phyloP scores from a whole-genome alignment of 495 filamentous ascomycete genomes.

The Xylona heveae region DNA sequence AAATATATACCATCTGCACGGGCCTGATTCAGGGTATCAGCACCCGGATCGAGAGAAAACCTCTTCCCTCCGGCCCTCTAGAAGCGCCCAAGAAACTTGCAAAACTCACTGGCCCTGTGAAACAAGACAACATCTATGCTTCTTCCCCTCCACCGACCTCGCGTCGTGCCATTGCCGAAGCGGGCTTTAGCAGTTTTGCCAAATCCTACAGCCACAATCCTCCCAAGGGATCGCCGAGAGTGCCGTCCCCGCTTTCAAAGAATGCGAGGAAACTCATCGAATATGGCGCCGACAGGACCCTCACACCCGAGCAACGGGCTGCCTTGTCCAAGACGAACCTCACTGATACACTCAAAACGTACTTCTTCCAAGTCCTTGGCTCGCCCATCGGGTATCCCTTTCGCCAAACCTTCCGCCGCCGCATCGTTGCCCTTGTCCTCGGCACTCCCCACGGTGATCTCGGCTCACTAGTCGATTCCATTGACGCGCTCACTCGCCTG shows the following conservation, averaged over 20 bases:
- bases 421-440: constrained; percentile 37
- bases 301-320: constrained; percentile 22
- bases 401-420: constrained; percentile 43
- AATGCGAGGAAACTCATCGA: constrained; percentile 6
- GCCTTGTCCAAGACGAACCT: constrained; percentile 20
- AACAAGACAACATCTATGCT: constrained; percentile 36
- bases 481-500: constrained; percentile 44
- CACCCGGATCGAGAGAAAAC: no score
- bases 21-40: constrained; percentile 42
- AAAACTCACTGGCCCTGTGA: constrained; percentile 28
- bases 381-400: constrained; percentile 45
- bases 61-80: neutral
- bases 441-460: constrained; percentile 45
- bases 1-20: constrained; percentile 46
- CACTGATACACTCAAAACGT: constrained; percentile 15
- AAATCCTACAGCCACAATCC: constrained; percentile 37
- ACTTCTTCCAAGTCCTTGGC: constrained; percentile 19
- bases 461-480: constrained; percentile 44
- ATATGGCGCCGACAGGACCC: constrained; percentile 13
- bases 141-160: constrained; percentile 23
- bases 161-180: constrained; percentile 26
- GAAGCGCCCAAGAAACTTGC: constrained; percentile 23
- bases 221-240: constrained; percentile 4
- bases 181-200: constrained; percentile 29
- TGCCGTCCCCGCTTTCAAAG: neutral